A percentile compares a stretch with the other conserved stretches of the same genome.
Conservation (phyloP, 2,329 filamentous ascomycete species). For the Cyphellophora attinorum region DNA sequence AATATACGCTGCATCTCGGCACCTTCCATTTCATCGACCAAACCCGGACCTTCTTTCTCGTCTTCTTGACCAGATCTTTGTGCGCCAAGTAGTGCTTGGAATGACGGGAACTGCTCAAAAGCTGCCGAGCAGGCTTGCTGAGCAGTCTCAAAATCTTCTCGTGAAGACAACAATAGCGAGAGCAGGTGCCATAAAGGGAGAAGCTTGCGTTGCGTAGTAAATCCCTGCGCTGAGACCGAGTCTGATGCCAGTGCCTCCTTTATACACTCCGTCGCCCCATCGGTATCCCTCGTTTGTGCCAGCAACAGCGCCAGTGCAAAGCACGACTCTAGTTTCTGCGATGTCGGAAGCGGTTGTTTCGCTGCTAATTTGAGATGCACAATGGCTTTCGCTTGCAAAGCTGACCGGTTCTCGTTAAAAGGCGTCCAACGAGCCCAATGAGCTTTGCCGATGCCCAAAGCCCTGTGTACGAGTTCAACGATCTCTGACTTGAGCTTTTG, state of each 20-base stretch:
- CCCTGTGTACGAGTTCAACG: slow-evolving; percentile 66
- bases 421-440: slow-evolving; percentile 79
- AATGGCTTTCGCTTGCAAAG: slow-evolving; percentile 69
- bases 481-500: slow-evolving; percentile 11
- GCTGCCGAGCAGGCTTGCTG: slow-evolving; percentile 78
- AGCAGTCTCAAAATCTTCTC: slow-evolving; percentile 75
- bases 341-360: slow-evolving; percentile 54
- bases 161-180: slow-evolving; percentile 72
- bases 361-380: slow-evolving; percentile 65
- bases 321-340: slow-evolving; percentile 63
- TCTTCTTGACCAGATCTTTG: slow-evolving; percentile 17
- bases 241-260: slow-evolving; percentile 57
- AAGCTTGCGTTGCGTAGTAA: slow-evolving; percentile 30
- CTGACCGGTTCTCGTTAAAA: slow-evolving; percentile 59
- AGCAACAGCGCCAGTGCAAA: slow-evolving; percentile 79
- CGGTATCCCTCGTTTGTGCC: slow-evolving; percentile 74
- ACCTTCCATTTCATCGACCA: slow-evolving; percentile 72
- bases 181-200: slow-evolving; percentile 89
- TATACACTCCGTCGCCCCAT: slow-evolving; percentile 70
- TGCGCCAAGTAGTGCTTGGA: slow-evolving; percentile 50
- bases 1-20: slow-evolving; percentile 78
- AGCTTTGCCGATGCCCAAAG: slow-evolving; percentile 75
- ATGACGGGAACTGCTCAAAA: slow-evolving; percentile 77
- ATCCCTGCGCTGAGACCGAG: background rate
- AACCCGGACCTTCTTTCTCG: slow-evolving; percentile 20